These are phyloP conservation scores for Pythium aristosporum DNA, from an alignment of 352 stramenopile species.

Conservation along the genomic window DNA sequence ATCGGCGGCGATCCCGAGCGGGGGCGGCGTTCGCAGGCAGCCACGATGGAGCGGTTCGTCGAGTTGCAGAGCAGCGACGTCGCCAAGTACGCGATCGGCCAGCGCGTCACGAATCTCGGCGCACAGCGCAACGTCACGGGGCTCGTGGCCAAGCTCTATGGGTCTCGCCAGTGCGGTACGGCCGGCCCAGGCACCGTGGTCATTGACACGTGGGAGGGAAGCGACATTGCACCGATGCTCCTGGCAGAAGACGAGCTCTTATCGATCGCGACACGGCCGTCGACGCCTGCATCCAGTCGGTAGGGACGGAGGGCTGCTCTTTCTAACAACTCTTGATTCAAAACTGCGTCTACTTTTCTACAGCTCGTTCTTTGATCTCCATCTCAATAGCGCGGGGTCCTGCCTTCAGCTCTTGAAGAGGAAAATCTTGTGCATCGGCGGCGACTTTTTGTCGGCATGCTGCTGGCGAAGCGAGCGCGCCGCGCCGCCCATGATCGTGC, in stretches of 20 bases:
- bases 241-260: slow-evolving; percentile 1
- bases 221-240: slow-evolving; percentile 15
- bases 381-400: not conserved
- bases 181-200: slow-evolving; percentile 68
- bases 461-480: slow-evolving; percentile 1
- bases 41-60: slow-evolving; percentile 52
- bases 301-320: not conserved
- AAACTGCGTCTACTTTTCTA: slow-evolving; percentile 6
- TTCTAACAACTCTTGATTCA: not conserved
- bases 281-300: not conserved
- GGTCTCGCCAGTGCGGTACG: slow-evolving; percentile 63
- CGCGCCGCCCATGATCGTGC: not conserved
- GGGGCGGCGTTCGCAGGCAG: slow-evolving; percentile 33
- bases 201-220: slow-evolving; percentile 52
- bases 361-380: no score
- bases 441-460: slow-evolving; percentile 19
- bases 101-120: slow-evolving; percentile 51
- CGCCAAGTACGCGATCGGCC: slow-evolving; percentile 68
- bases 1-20: slow-evolving; percentile 40
- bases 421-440: slow-evolving; percentile 36
- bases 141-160: slow-evolving; percentile 69
- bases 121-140: slow-evolving; percentile 54
- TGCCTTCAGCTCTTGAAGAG: slow-evolving; percentile 34
- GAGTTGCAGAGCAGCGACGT: slow-evolving; percentile 80
- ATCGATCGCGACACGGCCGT: not conserved